Evolutionary conservation across 2,329 filamentous ascomycete genomes (phyloP).

Genomic region (Monosporascus sp.): DNA sequence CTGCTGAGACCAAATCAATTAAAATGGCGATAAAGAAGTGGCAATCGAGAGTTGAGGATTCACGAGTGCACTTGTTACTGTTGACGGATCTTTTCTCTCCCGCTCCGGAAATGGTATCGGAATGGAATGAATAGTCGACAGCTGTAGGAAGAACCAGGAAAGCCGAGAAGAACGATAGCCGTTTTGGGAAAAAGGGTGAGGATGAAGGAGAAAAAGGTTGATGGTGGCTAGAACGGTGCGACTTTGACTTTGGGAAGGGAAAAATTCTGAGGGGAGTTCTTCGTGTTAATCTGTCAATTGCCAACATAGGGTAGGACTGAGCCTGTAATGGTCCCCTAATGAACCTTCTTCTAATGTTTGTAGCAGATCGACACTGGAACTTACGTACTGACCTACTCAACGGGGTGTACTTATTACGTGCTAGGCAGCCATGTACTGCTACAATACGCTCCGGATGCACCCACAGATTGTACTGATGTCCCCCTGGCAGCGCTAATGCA

Average conservation of each 20-base stretch:
- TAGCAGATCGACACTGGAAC: too few species aligned
- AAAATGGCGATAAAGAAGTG: slow-evolving; percentile 6
- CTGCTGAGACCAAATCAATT: slow-evolving; percentile 22
- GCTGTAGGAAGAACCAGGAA: neutral
- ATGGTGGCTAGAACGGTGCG: neutral
- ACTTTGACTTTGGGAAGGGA: neutral
- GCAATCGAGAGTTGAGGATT: slow-evolving; percentile 1
- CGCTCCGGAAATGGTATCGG: neutral
- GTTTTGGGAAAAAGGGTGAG: neutral
- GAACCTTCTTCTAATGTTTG: too few species aligned
- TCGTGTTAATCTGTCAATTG: neutral
- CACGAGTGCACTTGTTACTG: slow-evolving; percentile 4
- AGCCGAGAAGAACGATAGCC: neutral
- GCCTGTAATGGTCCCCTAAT: too few species aligned
- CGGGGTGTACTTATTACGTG: too few species aligned
- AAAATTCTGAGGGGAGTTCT: neutral
- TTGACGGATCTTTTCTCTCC: slow-evolving; percentile 7
- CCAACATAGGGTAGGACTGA: too few species aligned
- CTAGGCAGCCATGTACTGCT: too few species aligned
- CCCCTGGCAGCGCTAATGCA: too few species aligned
- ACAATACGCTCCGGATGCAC: too few species aligned
- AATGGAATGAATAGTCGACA: slow-evolving; percentile 1
- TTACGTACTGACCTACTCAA: too few species aligned
- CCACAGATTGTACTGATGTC: too few species aligned
- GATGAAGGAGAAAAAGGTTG: neutral